Evolutionary conservation across 192 early-diverging fungal species (phyloP).

Genomic region (Piromyces sp.): DNA sequence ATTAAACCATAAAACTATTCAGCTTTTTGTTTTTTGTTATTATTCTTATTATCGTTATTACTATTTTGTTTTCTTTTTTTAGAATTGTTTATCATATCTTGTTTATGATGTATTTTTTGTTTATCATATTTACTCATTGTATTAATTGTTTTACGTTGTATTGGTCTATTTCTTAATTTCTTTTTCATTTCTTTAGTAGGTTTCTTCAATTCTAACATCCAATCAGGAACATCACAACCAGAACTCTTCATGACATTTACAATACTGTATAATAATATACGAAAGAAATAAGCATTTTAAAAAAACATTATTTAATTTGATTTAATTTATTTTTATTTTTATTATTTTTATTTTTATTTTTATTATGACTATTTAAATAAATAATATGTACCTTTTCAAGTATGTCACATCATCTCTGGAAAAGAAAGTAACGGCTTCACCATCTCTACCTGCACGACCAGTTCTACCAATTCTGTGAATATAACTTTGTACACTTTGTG

Average conservation of each 20-base stretch:
- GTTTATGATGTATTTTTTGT: slow-evolving; percentile 46
- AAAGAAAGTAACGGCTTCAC: slow-evolving; percentile 25
- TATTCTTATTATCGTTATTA: neutral
- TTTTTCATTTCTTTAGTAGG: slow-evolving; percentile 42
- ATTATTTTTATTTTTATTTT: neutral
- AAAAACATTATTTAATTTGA: too few relatives aligned
- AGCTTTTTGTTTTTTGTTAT: neutral
- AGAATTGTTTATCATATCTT: neutral
- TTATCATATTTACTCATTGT: slow-evolving; percentile 60
- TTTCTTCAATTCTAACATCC: slow-evolving; percentile 85
- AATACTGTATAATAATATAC: slow-evolving; percentile 47
- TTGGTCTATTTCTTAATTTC: slow-evolving; percentile 51
- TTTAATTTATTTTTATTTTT: too few relatives aligned
- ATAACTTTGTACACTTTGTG: slow-evolving; percentile 64
- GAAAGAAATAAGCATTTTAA: too few relatives aligned
- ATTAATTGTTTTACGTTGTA: slow-evolving; percentile 55
- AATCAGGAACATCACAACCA: slow-evolving; percentile 90
- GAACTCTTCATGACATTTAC: slow-evolving; percentile 94
- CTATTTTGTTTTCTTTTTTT: neutral
- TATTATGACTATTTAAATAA: too few relatives aligned
- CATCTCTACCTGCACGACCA: slow-evolving; percentile 71
- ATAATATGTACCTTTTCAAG: too few relatives aligned
- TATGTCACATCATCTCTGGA: neutral
- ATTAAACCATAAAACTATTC: neutral
- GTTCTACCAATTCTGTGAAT: slow-evolving; percentile 87